phyloP scores from a whole-genome alignment of 2,329 filamentous ascomycete genomes.

The Beauveria asiatica region DNA sequence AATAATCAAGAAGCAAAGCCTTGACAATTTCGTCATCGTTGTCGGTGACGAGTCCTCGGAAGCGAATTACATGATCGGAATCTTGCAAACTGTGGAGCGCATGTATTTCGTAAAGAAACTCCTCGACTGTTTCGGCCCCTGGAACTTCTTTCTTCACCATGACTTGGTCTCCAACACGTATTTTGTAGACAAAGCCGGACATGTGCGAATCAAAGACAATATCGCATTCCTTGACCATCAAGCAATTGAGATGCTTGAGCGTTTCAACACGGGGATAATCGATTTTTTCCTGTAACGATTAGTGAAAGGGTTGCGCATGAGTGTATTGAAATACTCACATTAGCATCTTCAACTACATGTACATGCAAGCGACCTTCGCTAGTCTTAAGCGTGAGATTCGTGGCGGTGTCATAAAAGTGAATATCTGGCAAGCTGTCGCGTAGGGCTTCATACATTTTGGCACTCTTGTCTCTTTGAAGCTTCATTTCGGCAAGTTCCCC shows the following conservation, averaged over 20 bases:
- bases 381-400: conserved; percentile 89
- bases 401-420: conserved; percentile 92
- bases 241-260: conserved; percentile 63
- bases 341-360: conserved; percentile 94
- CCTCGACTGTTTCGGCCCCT: conserved; percentile 87
- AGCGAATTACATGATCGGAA: conserved; percentile 70
- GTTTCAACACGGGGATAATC: conserved; percentile 67
- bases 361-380: conserved; percentile 82
- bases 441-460: conserved; percentile 89
- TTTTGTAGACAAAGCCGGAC: conserved; percentile 96
- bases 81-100: conserved; percentile 71
- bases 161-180: conserved; percentile 55
- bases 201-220: conserved; percentile 85
- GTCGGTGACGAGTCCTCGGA: conserved; percentile 83
- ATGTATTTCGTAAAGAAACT: conserved; percentile 96
- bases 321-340: conserved; percentile 39
- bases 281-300: conserved; percentile 63
- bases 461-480: conserved; percentile 85
- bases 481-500: conserved; percentile 67
- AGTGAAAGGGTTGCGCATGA: conserved; percentile 2
- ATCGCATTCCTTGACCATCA: conserved; percentile 60
- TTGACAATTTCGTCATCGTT: conserved; percentile 78
- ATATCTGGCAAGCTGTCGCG: conserved; percentile 88
- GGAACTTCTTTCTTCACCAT: conserved; percentile 98
- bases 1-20: conserved; percentile 81